Percentiles rank a stretch among this genome's conserved stretches.
phyloP scores from a whole-genome alignment of 345 rosid genomes.

The Raphanus raphanistrum region DNA sequence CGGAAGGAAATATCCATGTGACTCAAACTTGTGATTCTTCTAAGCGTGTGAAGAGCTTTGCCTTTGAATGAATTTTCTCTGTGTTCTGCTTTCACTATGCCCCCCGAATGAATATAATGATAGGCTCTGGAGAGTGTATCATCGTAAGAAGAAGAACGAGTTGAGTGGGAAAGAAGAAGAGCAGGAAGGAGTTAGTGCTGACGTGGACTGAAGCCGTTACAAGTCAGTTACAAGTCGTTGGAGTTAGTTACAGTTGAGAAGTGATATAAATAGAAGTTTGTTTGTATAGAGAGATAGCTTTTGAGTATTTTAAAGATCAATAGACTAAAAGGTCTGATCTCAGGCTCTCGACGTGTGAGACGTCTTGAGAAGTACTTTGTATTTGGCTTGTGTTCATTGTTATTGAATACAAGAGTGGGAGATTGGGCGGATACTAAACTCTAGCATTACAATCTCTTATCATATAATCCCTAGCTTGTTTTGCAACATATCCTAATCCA shows the following conservation, averaged over 20 bases:
- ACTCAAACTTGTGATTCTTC: background rate
- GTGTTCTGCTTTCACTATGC: slow-evolving; percentile 39
- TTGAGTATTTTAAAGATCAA: background rate
- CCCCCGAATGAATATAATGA: slow-evolving; percentile 27
- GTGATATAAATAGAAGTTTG: background rate
- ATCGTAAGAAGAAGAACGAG: background rate
- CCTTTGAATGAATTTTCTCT: slow-evolving; percentile 29
- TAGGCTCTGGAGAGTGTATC: background rate
- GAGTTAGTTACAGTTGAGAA: background rate
- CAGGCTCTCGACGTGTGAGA: no score
- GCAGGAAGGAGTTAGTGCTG: background rate
- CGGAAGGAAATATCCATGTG: background rate
- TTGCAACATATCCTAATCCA: slow-evolving; percentile 46
- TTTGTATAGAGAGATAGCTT: background rate
- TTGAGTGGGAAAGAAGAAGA: background rate
- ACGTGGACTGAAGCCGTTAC: background rate
- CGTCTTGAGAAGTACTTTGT: no score
- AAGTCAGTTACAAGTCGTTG: background rate
- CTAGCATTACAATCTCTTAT: background rate
- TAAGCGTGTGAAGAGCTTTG: slow-evolving; percentile 22
- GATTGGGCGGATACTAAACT: background rate
- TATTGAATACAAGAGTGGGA: background rate
- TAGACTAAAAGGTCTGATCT: background rate
- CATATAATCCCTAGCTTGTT: slow-evolving; percentile 24
- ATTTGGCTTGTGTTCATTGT: background rate